phyloP scores from a whole-genome alignment of 2,329 filamentous ascomycete genomes.

The Calonectria pauciramosa region DNA sequence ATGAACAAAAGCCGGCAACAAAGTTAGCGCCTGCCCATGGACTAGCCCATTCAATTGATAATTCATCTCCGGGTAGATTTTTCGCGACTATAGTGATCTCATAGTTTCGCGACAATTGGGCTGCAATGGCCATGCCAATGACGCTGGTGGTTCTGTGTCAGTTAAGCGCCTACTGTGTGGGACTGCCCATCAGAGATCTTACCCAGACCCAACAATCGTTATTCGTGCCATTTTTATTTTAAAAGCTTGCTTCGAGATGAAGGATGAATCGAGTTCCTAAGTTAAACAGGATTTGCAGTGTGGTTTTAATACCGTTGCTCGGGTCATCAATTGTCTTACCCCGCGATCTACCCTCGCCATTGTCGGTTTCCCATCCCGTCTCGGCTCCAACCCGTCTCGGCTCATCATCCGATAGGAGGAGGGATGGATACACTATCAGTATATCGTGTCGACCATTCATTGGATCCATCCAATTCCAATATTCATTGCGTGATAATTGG shows the following conservation, averaged over 20 bases:
- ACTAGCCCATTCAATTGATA: not conserved
- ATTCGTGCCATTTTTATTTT: constrained; percentile 1
- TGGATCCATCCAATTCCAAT: too few relatives aligned
- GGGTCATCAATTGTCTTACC: not conserved
- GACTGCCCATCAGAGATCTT: too few relatives aligned
- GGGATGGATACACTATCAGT: too few relatives aligned
- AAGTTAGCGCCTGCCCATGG: not conserved
- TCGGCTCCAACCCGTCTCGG: too few relatives aligned
- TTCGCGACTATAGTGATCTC: not conserved
- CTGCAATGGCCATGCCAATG: not conserved
- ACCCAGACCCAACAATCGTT: not conserved
- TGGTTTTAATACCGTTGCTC: not conserved
- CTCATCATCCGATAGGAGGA: not conserved
- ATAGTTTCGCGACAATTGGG: not conserved
- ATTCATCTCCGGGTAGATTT: not conserved
- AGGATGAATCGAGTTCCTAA: not conserved
- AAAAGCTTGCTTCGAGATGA: not conserved
- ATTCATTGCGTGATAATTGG: too few relatives aligned
- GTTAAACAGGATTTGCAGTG: not conserved
- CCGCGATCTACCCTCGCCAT: not conserved
- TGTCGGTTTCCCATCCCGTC: not conserved
- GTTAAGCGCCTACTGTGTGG: too few relatives aligned
- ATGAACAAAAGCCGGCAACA: not conserved
- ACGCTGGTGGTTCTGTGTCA: not conserved
- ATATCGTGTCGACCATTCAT: not conserved